Conservation (phyloP, 805 yeast genomes). For the Wickerhamomyces bovis region DNA sequence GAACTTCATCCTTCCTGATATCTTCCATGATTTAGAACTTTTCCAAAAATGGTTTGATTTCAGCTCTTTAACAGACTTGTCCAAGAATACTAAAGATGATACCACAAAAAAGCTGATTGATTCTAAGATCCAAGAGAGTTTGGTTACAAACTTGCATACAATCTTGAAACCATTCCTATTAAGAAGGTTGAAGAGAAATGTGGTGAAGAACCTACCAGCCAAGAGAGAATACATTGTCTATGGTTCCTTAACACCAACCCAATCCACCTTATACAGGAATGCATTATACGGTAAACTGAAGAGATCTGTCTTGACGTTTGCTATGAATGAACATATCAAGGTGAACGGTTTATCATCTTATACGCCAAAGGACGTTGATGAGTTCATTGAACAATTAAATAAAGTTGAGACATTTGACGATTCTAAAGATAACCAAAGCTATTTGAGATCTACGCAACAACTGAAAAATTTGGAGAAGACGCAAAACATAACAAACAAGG, state of each 20-base stretch:
- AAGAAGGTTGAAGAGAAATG: constrained; percentile 74
- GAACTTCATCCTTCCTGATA: constrained; percentile 88
- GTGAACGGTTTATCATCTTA: constrained; percentile 30
- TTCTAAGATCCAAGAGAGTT: constrained; percentile 48
- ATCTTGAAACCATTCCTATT: constrained; percentile 84
- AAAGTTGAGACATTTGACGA: constrained; percentile 12
- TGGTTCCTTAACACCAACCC: constrained; percentile 58
- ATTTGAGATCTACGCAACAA: constrained; percentile 10
- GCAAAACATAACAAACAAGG: constrained; percentile 1
- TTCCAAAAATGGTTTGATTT: constrained; percentile 95
- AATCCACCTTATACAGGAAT: constrained; percentile 52
- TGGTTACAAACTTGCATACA: constrained; percentile 76
- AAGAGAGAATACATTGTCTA: constrained; percentile 86
- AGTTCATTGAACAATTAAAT: constrained; percentile 11
- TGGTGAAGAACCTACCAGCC: constrained; percentile 67
- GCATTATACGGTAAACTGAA: constrained; percentile 43
- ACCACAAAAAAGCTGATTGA: constrained; percentile 47
- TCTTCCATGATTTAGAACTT: constrained; percentile 81
- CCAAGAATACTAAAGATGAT: constrained; percentile 27
- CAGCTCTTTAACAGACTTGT: constrained; percentile 43
- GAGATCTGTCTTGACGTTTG: constrained; percentile 37
- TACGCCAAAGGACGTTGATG: constrained; percentile 30
- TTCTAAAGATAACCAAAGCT: constrained; percentile 6
- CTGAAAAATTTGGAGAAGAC: not conserved
- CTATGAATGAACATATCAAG: constrained; percentile 45